Percentiles rank a stretch among this genome's conserved stretches.
These are phyloP conservation scores for Eutypa lata DNA, from an alignment of 2,329 filamentous ascomycete species.

Conservation along the genomic window DNA sequence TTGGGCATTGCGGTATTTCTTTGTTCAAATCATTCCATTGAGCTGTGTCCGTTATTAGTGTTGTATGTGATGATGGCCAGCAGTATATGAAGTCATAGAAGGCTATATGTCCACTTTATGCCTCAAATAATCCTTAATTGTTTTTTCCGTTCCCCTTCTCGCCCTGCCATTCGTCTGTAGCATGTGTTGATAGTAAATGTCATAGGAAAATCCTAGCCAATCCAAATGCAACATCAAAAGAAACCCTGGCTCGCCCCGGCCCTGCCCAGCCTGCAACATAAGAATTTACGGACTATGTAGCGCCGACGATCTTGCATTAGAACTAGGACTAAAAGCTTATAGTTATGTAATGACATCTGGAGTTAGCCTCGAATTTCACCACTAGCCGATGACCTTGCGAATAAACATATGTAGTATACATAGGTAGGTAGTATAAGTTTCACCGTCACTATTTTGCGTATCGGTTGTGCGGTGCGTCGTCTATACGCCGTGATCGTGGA, in stretches of 20 bases:
- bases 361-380: not conserved
- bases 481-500: too few relatives aligned
- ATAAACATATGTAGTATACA: too few relatives aligned
- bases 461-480: too few relatives aligned
- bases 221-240: not conserved
- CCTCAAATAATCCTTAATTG: not conserved
- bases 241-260: not conserved
- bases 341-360: not conserved
- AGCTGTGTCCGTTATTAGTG: too few relatives aligned
- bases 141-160: not conserved
- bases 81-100: not conserved
- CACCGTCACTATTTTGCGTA: too few relatives aligned
- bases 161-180: too few relatives aligned
- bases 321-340: not conserved
- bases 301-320: not conserved
- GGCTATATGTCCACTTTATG: not conserved
- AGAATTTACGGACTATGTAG: not conserved
- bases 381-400: not conserved
- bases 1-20: not conserved
- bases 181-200: not conserved
- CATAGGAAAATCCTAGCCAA: not conserved
- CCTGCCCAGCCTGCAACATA: not conserved
- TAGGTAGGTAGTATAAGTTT: too few relatives aligned
- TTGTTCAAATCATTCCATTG: too few relatives aligned
- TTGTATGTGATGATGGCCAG: too few relatives aligned